Evolutionary conservation across 2,329 filamentous ascomycete species (phyloP), one percentile per base, ranked within the genome.

Genomic region (Cladorrhinum sp.): DNA sequence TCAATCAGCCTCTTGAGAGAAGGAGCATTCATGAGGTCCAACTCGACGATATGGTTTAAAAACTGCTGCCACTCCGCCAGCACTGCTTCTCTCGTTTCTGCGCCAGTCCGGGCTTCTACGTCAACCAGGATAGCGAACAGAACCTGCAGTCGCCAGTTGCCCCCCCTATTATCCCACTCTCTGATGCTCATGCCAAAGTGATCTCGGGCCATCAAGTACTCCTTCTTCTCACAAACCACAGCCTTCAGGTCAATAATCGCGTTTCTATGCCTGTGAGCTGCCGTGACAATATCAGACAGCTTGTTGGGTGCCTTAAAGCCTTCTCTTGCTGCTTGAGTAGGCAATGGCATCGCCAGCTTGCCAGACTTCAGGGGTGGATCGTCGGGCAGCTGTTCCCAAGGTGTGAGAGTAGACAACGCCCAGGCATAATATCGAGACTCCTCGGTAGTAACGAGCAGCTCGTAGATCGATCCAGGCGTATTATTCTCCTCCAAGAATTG

Each of bases 271-370:
- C 77, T 79, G 54, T 88, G 79, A 8, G 89, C 84, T 22, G 85
- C 84, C 13, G 82, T 81, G 57, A 95, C 77, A 3, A 93, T 75
- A 64, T 87, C 86, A 49, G 83, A 84, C 4, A 92, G 77, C 71
- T 89, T 95, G 71, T 92, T 96, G 1, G 90, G 85, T 1, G 87
- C 83, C 69, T 89, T 92, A 71, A 96, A 85, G 4, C 92, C 92
- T 71, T 96, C 91, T 29, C 88, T 81, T 4, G 85, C 87, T 4
- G 89, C 88, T 27, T 85, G 77, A 2, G 83, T 82, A 2, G 87
- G 82, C 18, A 86, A 79, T 0, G 88, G 85, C 20, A 82, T 80
- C 2, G 82, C 77, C 20, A 76, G 71, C 69, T 85, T 89, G 51
- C 76, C 75, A 10, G 60, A 36, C 41, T 77, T 78, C 9, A 66